Conservation (phyloP, 257 asterid genomes). For the Solanum rostratum region DNA sequence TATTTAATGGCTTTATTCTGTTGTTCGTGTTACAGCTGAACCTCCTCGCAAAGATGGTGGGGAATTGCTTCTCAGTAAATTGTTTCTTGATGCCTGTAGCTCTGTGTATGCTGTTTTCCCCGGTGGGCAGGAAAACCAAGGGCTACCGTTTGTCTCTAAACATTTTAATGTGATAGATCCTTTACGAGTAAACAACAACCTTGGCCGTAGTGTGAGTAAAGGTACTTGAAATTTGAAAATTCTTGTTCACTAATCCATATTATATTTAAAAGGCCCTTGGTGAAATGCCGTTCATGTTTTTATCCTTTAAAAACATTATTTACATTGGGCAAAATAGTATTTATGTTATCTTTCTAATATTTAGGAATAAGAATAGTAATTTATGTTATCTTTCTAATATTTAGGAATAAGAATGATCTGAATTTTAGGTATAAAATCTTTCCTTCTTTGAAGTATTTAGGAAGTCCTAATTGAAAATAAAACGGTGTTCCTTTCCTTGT, state of each 20-base stretch:
- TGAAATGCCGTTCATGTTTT: background rate
- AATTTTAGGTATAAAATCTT: background rate
- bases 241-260: background rate
- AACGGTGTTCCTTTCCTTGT: background rate
- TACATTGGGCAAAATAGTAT: background rate
- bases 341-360: background rate
- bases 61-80: slow-evolving; percentile 81
- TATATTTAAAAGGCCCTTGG: background rate
- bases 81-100: slow-evolving; percentile 90
- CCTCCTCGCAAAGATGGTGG: slow-evolving; percentile 87
- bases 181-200: slow-evolving; percentile 92
- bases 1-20: background rate
- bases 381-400: background rate
- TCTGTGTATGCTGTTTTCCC: slow-evolving; percentile 86
- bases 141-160: slow-evolving; percentile 77
- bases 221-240: slow-evolving; percentile 33
- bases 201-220: slow-evolving; percentile 99
- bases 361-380: background rate
- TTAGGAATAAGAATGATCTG: background rate
- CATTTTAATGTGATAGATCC: slow-evolving; percentile 97
- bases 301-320: background rate
- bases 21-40: slow-evolving; percentile 40
- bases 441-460: background rate
- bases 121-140: slow-evolving; percentile 74
- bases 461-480: background rate